Evolutionary conservation across 192 early-diverging fungal species (phyloP).

Genomic region (Cladochytrium replicatum): DNA sequence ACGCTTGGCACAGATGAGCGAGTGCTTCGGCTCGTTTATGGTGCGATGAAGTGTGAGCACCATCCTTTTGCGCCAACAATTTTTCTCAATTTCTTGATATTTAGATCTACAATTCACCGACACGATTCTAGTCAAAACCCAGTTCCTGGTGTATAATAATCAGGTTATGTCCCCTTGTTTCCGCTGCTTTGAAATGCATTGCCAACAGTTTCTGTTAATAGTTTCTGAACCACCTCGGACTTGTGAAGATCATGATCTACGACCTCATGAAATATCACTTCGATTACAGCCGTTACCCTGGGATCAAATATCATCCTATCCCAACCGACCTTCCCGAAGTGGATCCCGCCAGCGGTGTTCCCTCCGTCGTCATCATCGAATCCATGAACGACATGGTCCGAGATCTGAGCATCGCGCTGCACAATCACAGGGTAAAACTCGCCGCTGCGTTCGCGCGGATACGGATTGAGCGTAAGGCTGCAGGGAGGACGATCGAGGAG

Average conservation of each 20-base stretch:
- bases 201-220: constrained; percentile 10
- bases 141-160: constrained; percentile 47
- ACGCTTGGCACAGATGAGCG: constrained; percentile 28
- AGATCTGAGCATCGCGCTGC: constrained; percentile 27
- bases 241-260: constrained; percentile 41
- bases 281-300: constrained; percentile 31
- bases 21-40: constrained; percentile 42
- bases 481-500: constrained; percentile 25
- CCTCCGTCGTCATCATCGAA: neutral
- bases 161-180: constrained; percentile 24
- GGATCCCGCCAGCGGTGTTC: constrained; percentile 4
- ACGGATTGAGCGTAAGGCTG: constrained; percentile 34
- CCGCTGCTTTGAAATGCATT: neutral
- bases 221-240: constrained; percentile 40
- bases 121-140: constrained; percentile 42
- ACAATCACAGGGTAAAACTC: constrained; percentile 27
- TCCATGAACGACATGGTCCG: constrained; percentile 18
- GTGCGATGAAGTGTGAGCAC: constrained; percentile 44
- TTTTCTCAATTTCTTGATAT: constrained; percentile 4
- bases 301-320: constrained; percentile 15
- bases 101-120: constrained; percentile 44
- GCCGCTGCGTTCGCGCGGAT: constrained; percentile 43
- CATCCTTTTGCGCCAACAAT: neutral
- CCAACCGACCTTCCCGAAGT: constrained; percentile 6
- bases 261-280: constrained; percentile 50